Conservation (phyloP, 1,139 yeast species). For the Suhomyces taliae region DNA sequence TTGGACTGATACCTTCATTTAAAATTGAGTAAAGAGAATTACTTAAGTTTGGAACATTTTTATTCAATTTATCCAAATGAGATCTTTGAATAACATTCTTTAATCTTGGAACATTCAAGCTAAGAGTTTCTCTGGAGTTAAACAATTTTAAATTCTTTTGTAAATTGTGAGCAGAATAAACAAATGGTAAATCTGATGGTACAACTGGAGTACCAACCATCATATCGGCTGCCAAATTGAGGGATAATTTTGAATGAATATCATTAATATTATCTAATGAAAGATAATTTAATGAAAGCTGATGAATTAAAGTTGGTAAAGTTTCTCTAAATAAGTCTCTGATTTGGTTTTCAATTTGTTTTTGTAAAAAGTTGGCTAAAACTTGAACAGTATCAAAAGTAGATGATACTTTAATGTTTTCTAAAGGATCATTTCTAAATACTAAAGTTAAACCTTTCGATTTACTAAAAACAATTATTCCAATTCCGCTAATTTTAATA, state of each 20-base stretch:
- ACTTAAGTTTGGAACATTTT: slow-evolving; percentile 40
- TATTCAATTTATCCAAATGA: slow-evolving; percentile 41
- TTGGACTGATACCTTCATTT: slow-evolving; percentile 15
- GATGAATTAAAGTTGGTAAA: slow-evolving; percentile 76
- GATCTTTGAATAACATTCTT: slow-evolving; percentile 59
- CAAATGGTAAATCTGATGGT: slow-evolving; percentile 12
- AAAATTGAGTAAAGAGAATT: slow-evolving; percentile 35
- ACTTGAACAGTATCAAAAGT: slow-evolving; percentile 86
- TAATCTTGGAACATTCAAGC: slow-evolving; percentile 60
- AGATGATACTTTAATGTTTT: slow-evolving; percentile 75
- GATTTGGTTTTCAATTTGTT: slow-evolving; percentile 79
- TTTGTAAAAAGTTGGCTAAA: slow-evolving; percentile 75
- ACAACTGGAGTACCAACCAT: slow-evolving; percentile 3
- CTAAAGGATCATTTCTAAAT: slow-evolving; percentile 85
- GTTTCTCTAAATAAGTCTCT: slow-evolving; percentile 81
- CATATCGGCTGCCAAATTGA: slow-evolving; percentile 10
- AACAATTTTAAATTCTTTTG: slow-evolving; percentile 68
- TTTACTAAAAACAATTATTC: slow-evolving; percentile 78
- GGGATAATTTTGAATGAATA: slow-evolving; percentile 30
- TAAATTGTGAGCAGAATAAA: slow-evolving; percentile 48
- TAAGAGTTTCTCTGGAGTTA: slow-evolving; percentile 76
- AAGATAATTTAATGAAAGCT: slow-evolving; percentile 71
- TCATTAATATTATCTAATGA: slow-evolving; percentile 42
- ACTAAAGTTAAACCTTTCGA: slow-evolving; percentile 83
- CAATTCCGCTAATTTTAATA: slow-evolving; percentile 74